phyloP scores from a whole-genome alignment of 2,329 filamentous ascomycete genomes.

The Sarocladium oryzae region DNA sequence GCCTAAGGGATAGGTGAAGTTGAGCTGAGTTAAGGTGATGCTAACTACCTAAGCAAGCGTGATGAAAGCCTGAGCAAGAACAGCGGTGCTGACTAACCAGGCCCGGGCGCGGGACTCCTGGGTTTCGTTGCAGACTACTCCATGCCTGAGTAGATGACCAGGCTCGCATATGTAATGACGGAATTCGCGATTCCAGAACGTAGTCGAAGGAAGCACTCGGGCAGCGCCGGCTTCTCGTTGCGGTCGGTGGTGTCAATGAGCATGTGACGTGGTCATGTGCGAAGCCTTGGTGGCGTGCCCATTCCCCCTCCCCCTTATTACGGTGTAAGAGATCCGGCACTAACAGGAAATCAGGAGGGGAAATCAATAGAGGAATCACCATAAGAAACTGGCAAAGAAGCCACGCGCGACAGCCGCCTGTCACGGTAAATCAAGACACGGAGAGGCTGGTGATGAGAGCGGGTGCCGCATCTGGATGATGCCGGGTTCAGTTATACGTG shows the following conservation, averaged over 20 bases:
- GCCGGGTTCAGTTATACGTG: too few relatives aligned
- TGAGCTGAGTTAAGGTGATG: neutral
- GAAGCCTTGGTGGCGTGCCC: neutral
- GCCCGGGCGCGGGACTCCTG: neutral
- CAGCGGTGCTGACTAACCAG: too few relatives aligned
- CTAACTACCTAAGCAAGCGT: neutral
- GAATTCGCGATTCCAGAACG: neutral
- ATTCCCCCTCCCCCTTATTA: neutral
- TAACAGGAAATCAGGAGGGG: neutral
- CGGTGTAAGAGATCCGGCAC: neutral
- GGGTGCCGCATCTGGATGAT: neutral
- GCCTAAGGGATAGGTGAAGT: neutral
- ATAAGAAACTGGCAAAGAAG: neutral
- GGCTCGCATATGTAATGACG: too few relatives aligned
- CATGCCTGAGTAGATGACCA: too few relatives aligned
- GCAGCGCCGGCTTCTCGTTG: neutral
- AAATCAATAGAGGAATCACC: neutral
- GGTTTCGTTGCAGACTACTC: neutral
- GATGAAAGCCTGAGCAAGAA: neutral
- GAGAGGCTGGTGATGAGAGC: neutral
- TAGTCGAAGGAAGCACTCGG: neutral
- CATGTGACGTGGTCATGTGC: slow-evolving; percentile 6
- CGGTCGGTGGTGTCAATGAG: neutral
- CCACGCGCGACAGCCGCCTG: slow-evolving; percentile 6
- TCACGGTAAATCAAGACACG: neutral